phyloP scores from a whole-genome alignment of 805 yeast genomes.

The Hanseniaspora guilliermondii region DNA sequence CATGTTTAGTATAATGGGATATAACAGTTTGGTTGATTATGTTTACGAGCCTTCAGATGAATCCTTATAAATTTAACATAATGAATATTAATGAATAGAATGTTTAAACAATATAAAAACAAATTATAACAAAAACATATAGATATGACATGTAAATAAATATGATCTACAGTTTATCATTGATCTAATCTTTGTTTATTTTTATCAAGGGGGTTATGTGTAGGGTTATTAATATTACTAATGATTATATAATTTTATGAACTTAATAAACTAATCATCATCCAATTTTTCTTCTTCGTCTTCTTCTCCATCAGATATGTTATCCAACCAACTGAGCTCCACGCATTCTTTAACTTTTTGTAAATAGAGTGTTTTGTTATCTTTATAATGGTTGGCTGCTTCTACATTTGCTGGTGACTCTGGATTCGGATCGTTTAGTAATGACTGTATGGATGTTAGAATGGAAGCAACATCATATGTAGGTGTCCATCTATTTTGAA shows the following conservation, averaged over 20 bases:
- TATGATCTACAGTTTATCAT: not conserved
- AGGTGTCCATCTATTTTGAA: conserved; percentile 97
- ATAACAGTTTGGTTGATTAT: conserved; percentile 1
- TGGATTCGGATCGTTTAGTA: conserved; percentile 91
- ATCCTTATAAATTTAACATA: conserved; percentile 6
- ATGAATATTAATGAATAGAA: not conserved
- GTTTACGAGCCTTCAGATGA: conserved; percentile 23
- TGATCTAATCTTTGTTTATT: not conserved
- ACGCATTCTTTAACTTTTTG: conserved; percentile 90
- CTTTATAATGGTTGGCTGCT: conserved; percentile 90
- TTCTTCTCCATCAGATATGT: conserved; percentile 35
- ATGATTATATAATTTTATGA: not conserved
- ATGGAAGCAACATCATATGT: conserved; percentile 95
- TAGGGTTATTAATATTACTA: not conserved
- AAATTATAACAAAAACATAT: not conserved
- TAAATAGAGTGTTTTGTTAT: conserved; percentile 83
- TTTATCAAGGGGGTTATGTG: conserved; percentile 1
- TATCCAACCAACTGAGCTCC: conserved; percentile 86
- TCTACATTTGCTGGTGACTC: conserved; percentile 96
- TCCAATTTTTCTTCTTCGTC: conserved; percentile 27
- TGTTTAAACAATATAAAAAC: not conserved
- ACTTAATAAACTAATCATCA: not conserved
- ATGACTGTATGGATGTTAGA: conserved; percentile 79
- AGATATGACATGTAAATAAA: not conserved
- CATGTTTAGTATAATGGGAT: conserved; percentile 2